phyloP scores from a whole-genome alignment of 768 basidiomycete genomes.

The Rhodotorula kratochvilovae region DNA sequence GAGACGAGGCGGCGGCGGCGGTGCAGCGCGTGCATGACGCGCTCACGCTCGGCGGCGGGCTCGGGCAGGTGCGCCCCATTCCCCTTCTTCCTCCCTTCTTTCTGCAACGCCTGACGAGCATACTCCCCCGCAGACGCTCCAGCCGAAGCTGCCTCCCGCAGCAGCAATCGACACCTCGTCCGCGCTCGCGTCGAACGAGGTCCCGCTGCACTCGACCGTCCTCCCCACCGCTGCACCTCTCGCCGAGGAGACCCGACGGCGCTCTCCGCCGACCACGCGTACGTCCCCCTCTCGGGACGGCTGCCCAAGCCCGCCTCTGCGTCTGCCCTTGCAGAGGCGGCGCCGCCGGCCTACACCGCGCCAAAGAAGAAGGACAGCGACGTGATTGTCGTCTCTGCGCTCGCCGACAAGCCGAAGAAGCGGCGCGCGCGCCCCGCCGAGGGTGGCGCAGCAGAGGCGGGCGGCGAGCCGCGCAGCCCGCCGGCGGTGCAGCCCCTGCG shows the following conservation, averaged over 20 bases:
- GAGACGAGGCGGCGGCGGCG: not conserved
- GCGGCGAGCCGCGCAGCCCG: not conserved
- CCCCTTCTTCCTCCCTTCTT: slow-evolving; percentile 8
- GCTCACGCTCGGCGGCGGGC: slow-evolving; percentile 34
- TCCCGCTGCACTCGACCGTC: not conserved
- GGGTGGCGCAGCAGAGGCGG: not conserved
- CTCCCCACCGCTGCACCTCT: not conserved
- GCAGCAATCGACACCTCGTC: not conserved
- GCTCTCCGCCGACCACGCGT: slow-evolving; percentile 24
- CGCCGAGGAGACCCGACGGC: not conserved
- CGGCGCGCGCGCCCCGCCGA: not conserved
- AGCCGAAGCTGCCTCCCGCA: not conserved
- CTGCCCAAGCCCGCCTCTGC: slow-evolving; percentile 1
- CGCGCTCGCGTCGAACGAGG: not conserved
- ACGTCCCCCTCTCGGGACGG: slow-evolving; percentile 29
- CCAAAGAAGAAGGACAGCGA: slow-evolving; percentile 22
- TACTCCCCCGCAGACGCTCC: not conserved
- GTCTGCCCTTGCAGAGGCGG: not conserved
- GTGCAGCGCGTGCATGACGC: slow-evolving; percentile 27
- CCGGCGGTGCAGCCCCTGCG: not conserved
- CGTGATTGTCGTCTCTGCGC: slow-evolving; percentile 31
- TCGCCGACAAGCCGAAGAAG: slow-evolving; percentile 39
- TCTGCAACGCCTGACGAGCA: too few species aligned
- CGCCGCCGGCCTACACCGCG: not conserved
- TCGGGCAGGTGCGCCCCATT: slow-evolving; percentile 20